These are phyloP conservation scores for Eucalyptus caleyi DNA, from an alignment of 345 rosid species.

Conservation along the genomic window DNA sequence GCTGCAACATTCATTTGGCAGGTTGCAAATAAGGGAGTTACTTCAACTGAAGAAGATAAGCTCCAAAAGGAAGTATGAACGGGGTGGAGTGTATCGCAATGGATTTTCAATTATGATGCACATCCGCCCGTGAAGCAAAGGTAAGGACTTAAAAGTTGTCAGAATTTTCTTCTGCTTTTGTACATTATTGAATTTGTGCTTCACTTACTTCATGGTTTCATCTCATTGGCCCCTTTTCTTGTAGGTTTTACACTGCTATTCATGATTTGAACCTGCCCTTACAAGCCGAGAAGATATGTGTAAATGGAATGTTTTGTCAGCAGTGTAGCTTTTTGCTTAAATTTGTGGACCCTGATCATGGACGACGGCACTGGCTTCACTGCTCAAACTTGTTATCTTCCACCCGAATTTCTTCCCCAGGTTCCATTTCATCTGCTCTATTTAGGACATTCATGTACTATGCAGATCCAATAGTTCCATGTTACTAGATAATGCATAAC, in stretches of 20 bases:
- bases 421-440: conserved; percentile 4
- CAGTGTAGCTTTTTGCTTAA: conserved; percentile 62
- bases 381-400: conserved; percentile 66
- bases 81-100: not conserved
- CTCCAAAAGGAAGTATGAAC: not conserved
- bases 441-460: not conserved
- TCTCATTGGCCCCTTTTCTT: not conserved
- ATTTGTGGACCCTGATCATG: conserved; percentile 91
- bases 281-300: conserved; percentile 69
- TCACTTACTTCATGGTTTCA: not conserved
- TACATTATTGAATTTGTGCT: not conserved
- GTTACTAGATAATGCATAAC: not conserved
- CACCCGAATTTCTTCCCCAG: conserved; percentile 70
- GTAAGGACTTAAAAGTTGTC: not conserved
- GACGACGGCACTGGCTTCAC: conserved; percentile 78
- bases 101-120: not conserved
- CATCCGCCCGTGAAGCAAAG: not conserved
- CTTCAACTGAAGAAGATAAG: not conserved
- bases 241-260: conserved; percentile 75
- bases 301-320: conserved; percentile 75
- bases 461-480: not conserved
- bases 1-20: not conserved
- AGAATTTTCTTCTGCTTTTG: not conserved
- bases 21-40: not conserved
- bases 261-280: conserved; percentile 60